Conservation (phyloP, 2,329 filamentous ascomycete species). For the Nakataea oryzae region DNA sequence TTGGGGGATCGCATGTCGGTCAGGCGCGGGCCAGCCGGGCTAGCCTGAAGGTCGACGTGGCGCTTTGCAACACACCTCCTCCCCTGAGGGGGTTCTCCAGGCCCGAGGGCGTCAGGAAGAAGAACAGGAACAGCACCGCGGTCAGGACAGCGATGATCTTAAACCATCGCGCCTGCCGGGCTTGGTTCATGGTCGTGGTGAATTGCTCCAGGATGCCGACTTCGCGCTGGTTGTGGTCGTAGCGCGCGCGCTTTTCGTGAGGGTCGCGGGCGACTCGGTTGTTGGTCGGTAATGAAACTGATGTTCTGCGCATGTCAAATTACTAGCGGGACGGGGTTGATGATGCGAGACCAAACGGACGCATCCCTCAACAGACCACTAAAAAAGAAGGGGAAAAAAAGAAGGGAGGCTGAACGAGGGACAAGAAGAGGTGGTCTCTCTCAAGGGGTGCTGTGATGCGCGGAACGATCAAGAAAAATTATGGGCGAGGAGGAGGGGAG, state of each 20-base stretch:
- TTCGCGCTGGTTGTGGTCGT: conserved; percentile 35
- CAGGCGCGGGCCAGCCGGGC: background rate
- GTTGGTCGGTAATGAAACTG: conserved; percentile 52
- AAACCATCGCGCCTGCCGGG: conserved; percentile 54
- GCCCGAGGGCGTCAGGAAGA: conserved; percentile 50
- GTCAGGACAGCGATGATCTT: conserved; percentile 55
- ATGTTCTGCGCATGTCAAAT: conserved; percentile 50
- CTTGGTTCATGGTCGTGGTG: conserved; percentile 50
- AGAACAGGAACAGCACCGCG: conserved; percentile 50
- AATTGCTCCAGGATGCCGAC: conserved; percentile 40
- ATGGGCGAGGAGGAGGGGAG: background rate
- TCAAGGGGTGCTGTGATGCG: background rate
- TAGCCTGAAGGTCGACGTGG: background rate
- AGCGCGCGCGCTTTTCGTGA: conserved; percentile 55
- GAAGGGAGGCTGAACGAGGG: background rate
- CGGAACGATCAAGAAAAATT: background rate
- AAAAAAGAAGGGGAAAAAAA: background rate
- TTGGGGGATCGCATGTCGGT: background rate
- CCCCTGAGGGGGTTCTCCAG: conserved; percentile 25
- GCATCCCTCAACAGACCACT: background rate
- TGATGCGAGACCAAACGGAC: conserved; percentile 1
- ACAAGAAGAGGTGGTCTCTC: background rate
- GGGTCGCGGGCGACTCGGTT: conserved; percentile 45
- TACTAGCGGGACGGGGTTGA: background rate
- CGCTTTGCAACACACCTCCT: conserved; percentile 21